Evolutionary conservation across 2,329 filamentous ascomycete species (phyloP), one percentile per base, ranked within the genome.

Genomic region (Stagonosporopsis rhizophila): DNA sequence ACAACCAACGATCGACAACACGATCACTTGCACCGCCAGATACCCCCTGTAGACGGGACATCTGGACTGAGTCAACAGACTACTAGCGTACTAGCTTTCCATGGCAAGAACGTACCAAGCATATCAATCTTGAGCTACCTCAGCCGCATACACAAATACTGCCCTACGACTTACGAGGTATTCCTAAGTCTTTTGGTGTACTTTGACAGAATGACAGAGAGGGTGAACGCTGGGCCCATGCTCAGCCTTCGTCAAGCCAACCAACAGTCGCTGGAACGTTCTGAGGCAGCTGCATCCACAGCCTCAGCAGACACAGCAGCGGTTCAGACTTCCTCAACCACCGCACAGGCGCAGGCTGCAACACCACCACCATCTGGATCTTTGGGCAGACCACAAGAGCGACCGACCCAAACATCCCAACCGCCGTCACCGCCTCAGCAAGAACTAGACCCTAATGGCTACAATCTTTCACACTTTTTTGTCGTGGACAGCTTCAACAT

Each of bases 401-500:
- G 72, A 15, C 58, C 68, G 20, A 49, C 58, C 22, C 68, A 64
- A 44, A 64, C 66, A n/a, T 39, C 59, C 11, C 70, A 76, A 27
- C 72, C 74, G 25, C 73, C 75, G 11, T 76, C 76, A 22, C 70
- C 76, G 4, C 71, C 74, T 7, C 69, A 75, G 22, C 65, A 74
- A 28, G 72, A 79, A 22, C 55, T 81, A 40, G 77, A 77, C 15
- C 73, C 78, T 15, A 80, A 83, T 58, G 68, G 75, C 1, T 81
- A 84, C 54, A 82, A 81, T 51, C 78, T 88, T 39, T 86, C 85
- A 2, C 87, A 90, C 68, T 90, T 88, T 70, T 98, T 99, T 73
- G 94, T 98, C 37, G 95, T 98, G 11, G 95, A 99, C 78, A 98
- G 95, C 79, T 99, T 95, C 81, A 99, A 99, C 78, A 98, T 99